A percentile compares a stretch with the other conserved stretches of the same genome.
Evolutionary conservation across 208 protist species (phyloP).

Genomic region (Leishmania tarentolae): DNA sequence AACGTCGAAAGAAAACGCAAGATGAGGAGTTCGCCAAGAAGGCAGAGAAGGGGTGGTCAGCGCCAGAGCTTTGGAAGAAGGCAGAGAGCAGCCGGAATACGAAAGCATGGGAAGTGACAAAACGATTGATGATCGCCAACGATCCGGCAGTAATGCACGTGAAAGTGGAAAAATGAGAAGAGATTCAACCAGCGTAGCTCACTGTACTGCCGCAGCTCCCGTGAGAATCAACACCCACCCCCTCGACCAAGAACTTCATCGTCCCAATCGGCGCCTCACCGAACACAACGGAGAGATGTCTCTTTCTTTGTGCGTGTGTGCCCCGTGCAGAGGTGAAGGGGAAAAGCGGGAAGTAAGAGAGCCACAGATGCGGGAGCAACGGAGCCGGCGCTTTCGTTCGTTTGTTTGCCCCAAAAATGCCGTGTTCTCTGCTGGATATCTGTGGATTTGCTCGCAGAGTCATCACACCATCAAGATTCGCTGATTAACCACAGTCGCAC

Average conservation of each 20-base stretch:
- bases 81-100: neutral
- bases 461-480: neutral
- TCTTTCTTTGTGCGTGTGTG: neutral
- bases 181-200: neutral
- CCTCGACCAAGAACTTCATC: neutral
- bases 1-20: neutral
- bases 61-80: neutral
- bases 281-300: neutral
- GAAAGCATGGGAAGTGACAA: constrained; percentile 3
- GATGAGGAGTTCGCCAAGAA: neutral
- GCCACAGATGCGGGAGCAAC: neutral
- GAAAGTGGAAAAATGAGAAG: neutral
- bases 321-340: neutral
- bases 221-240: neutral
- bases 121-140: neutral
- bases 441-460: neutral
- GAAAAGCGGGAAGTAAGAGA: neutral
- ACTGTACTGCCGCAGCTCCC: neutral
- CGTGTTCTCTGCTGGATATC: neutral
- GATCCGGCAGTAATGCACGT: neutral
- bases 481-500: neutral
- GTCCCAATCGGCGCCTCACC: neutral
- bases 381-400: neutral
- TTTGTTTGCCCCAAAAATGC: neutral
- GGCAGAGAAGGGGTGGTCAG: neutral